These are phyloP conservation scores for Lasiosphaeria ovina DNA, from an alignment of 495 filamentous ascomycete species.

Conservation along the genomic window DNA sequence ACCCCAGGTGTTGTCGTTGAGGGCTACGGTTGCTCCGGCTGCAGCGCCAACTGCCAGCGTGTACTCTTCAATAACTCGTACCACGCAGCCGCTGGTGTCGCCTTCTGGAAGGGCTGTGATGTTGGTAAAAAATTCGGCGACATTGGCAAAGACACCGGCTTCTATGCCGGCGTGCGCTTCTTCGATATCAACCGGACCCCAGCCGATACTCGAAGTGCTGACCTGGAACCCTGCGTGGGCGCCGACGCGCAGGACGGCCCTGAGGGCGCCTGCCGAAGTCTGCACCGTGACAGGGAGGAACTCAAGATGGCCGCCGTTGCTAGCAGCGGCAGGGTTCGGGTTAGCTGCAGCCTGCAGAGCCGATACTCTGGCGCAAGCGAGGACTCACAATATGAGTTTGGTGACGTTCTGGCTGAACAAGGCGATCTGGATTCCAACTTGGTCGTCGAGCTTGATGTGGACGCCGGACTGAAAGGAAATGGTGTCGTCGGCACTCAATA, in stretches of 20 bases:
- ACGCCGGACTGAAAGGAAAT: slow-evolving; percentile 53
- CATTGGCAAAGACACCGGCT: slow-evolving; percentile 45
- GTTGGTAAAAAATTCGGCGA: slow-evolving; percentile 54
- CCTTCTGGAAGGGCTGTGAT: slow-evolving; percentile 31
- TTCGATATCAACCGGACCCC: slow-evolving; percentile 17
- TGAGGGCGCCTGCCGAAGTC: slow-evolving; percentile 38
- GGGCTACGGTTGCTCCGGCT: slow-evolving; percentile 49
- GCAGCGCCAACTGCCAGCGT: slow-evolving; percentile 48
- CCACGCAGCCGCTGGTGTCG: slow-evolving; percentile 36
- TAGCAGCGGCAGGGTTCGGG: slow-evolving; percentile 12
- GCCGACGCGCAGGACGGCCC: slow-evolving; percentile 45
- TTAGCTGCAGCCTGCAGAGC: too few relatives aligned
- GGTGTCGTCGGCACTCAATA: slow-evolving; percentile 44
- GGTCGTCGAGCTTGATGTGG: slow-evolving; percentile 51
- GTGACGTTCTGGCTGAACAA: slow-evolving; percentile 48
- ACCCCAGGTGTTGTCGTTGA: slow-evolving; percentile 49
- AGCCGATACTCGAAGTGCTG: slow-evolving; percentile 6
- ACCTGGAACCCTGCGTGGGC: slow-evolving; percentile 45
- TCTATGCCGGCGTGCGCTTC: slow-evolving; percentile 40
- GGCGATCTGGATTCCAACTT: slow-evolving; percentile 39
- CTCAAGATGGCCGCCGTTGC: slow-evolving; percentile 53
- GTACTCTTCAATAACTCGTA: slow-evolving; percentile 48
- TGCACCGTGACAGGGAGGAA: slow-evolving; percentile 53
- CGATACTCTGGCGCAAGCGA: neutral
- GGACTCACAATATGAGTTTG: slow-evolving; percentile 44